These are phyloP conservation scores for Tricholoma hemisulphureum DNA, from an alignment of 768 basidiomycete species.

Conservation along the genomic window DNA sequence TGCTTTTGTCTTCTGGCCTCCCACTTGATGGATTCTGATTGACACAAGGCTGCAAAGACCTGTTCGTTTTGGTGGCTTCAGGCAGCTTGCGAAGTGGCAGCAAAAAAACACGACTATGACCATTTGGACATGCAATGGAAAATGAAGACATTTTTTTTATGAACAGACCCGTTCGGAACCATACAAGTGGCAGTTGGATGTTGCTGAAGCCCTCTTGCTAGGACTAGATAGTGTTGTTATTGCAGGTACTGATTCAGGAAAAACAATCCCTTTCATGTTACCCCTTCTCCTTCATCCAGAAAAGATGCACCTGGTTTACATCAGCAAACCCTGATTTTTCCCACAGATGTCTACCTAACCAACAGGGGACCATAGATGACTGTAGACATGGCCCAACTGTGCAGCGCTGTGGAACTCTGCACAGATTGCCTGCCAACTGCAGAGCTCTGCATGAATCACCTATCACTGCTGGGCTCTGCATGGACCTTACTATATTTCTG, in stretches of 20 bases:
- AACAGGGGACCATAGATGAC: too few species aligned
- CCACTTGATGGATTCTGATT: not conserved
- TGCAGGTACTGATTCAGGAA: slow-evolving; percentile 34
- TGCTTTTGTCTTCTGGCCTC: not conserved
- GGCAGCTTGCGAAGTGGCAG: not conserved
- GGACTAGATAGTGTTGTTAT: slow-evolving; percentile 31
- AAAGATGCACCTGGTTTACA: slow-evolving; percentile 12
- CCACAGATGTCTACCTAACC: too few species aligned
- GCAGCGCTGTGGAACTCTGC: too few species aligned
- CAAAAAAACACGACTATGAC: not conserved
- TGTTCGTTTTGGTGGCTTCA: not conserved
- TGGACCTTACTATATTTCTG: too few species aligned
- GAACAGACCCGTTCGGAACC: not conserved
- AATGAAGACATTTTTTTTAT: not conserved
- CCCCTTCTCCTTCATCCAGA: slow-evolving; percentile 18
- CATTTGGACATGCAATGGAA: not conserved
- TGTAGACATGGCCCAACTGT: too few species aligned
- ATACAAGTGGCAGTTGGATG: slow-evolving; percentile 37
- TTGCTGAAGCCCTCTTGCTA: slow-evolving; percentile 30
- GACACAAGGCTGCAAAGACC: not conserved
- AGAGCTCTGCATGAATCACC: too few species aligned
- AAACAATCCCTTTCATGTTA: slow-evolving; percentile 34
- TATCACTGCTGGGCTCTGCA: too few species aligned
- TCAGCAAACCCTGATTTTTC: too few species aligned
- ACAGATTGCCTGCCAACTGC: too few species aligned